Percentiles rank a stretch among this genome's conserved stretches.
Evolutionary conservation across 192 early-diverging fungal species (phyloP).

Genomic region (Entomortierella chlamydospora): DNA sequence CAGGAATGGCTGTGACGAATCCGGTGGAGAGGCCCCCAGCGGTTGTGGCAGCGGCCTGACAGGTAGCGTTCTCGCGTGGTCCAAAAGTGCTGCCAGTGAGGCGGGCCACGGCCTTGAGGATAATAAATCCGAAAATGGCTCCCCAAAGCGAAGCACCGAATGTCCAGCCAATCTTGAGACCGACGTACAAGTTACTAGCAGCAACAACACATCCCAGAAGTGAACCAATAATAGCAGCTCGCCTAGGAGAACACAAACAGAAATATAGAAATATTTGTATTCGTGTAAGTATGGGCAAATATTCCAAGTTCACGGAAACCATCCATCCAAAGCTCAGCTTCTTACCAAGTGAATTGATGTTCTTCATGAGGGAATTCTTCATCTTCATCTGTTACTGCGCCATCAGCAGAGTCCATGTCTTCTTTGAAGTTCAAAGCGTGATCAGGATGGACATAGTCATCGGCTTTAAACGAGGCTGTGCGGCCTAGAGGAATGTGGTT

Average conservation of each 20-base stretch:
- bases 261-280: constrained; percentile 1
- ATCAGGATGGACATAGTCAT: constrained; percentile 34
- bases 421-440: constrained; percentile 10
- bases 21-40: constrained; percentile 72
- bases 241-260: constrained; percentile 32
- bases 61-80: constrained; percentile 73
- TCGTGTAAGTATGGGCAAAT: too few species aligned
- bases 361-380: constrained; percentile 41
- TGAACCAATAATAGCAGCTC: constrained; percentile 69
- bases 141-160: constrained; percentile 67
- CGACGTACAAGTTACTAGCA: constrained; percentile 78
- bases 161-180: constrained; percentile 72
- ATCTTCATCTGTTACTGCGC: neutral
- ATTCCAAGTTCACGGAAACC: too few species aligned
- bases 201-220: constrained; percentile 71
- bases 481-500: constrained; percentile 12
- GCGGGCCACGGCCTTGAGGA: constrained; percentile 65
- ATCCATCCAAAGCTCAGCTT: neutral
- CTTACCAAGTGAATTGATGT: constrained; percentile 44
- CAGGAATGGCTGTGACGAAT: constrained; percentile 76
- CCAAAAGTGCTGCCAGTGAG: constrained; percentile 68
- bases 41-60: constrained; percentile 77
- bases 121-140: constrained; percentile 69
- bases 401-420: constrained; percentile 2
- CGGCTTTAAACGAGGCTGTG: constrained; percentile 18